phyloP scores from a whole-genome alignment of 331 rosid genomes.

The Quercus lobata region DNA sequence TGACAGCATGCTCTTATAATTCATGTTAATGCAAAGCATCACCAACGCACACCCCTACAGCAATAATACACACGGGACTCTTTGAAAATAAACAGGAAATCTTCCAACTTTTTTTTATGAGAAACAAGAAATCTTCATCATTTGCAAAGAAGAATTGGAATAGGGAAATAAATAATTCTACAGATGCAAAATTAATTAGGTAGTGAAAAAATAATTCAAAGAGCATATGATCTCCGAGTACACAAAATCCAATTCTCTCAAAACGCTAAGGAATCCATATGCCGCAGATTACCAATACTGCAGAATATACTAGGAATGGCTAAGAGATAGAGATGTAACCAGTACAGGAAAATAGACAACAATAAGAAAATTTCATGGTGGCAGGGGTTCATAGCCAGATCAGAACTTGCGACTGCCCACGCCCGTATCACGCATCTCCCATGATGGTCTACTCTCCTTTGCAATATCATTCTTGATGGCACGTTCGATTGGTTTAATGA shows the following conservation, averaged over 20 bases:
- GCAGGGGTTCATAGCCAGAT: not conserved
- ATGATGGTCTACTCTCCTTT: constrained; percentile 58
- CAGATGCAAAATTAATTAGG: not conserved
- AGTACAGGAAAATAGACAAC: not conserved
- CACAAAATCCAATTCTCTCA: not conserved
- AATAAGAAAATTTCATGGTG: not conserved
- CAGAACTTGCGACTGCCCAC: not conserved
- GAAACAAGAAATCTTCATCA: too few relatives aligned
- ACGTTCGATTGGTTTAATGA: constrained; percentile 62
- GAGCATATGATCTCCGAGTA: not conserved
- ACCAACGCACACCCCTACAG: too few relatives aligned
- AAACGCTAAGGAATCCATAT: not conserved
- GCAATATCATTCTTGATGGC: constrained; percentile 57
- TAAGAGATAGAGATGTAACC: not conserved
- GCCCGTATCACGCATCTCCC: constrained; percentile 61
- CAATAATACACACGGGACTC: too few relatives aligned
- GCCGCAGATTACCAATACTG: constrained; percentile 1
- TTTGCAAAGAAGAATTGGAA: too few relatives aligned
- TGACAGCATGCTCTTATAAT: too few relatives aligned
- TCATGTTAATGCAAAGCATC: too few relatives aligned
- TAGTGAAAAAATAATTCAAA: not conserved
- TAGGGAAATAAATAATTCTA: not conserved
- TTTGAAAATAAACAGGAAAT: too few relatives aligned
- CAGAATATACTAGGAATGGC: not conserved
- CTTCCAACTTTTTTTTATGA: too few relatives aligned